A percentile compares a stretch with the other conserved stretches of the same genome.
These are phyloP conservation scores for Trichoderma guizhouense DNA, from an alignment of 2,329 filamentous ascomycete genomes.

Conservation along the genomic window DNA sequence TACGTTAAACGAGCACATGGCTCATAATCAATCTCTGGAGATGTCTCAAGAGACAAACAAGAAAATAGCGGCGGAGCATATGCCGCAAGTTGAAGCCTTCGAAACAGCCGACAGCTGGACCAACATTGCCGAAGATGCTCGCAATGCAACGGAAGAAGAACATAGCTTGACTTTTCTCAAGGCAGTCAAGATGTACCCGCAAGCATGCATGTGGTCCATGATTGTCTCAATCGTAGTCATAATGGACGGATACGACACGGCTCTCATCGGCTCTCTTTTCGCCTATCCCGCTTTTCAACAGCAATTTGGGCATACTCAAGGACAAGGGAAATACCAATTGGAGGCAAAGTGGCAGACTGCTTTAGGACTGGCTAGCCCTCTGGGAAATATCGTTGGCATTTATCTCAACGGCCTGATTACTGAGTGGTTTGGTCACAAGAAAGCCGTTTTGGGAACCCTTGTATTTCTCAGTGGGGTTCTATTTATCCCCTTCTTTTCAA, in stretches of 20 bases:
- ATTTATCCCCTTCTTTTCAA: slow-evolving; percentile 45
- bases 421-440: background rate
- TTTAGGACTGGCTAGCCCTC: background rate
- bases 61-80: background rate
- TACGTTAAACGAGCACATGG: background rate
- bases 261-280: background rate
- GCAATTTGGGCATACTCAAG: background rate
- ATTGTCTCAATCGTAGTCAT: background rate
- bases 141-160: background rate
- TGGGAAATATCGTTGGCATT: background rate
- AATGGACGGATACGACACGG: background rate
- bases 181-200: background rate
- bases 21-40: background rate
- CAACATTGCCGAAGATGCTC: background rate
- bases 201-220: background rate
- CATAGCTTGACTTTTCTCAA: background rate
- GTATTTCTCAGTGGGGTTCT: slow-evolving; percentile 31
- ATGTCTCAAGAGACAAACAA: background rate
- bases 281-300: background rate
- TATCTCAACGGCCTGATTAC: background rate
- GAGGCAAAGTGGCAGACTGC: background rate
- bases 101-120: background rate
- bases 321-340: background rate
- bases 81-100: background rate
- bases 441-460: background rate